phyloP scores from a whole-genome alignment of 2,329 filamentous ascomycete genomes.

The Penicillium freii region DNA sequence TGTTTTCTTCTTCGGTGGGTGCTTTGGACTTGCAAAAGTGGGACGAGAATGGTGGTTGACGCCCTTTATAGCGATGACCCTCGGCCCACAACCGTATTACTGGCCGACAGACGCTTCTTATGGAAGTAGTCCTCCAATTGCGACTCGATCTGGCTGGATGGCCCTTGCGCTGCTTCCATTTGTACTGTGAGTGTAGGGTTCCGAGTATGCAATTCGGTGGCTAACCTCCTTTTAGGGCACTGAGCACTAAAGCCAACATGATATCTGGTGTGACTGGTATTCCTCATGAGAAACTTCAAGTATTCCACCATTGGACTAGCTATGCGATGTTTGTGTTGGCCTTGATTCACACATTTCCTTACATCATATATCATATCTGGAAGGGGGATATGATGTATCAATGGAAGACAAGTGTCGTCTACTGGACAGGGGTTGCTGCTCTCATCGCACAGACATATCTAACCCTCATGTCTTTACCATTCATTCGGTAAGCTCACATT shows the following conservation, averaged over 20 bases:
- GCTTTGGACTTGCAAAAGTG: conserved; percentile 17
- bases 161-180: conserved; percentile 54
- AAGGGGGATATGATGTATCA: conserved; percentile 50
- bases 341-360: conserved; percentile 60
- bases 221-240: conserved; percentile 34
- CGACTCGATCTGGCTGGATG: conserved; percentile 54
- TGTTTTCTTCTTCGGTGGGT: conserved; percentile 47
- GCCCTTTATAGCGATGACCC: conserved; percentile 41
- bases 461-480: conserved; percentile 54
- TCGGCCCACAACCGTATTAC: conserved; percentile 56
- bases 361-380: conserved; percentile 53
- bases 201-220: not conserved
- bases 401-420: conserved; percentile 49
- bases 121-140: conserved; percentile 54
- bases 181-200: conserved; percentile 39
- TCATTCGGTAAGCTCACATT: conserved; percentile 45
- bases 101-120: conserved; percentile 51
- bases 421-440: conserved; percentile 57
- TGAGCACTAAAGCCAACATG: conserved; percentile 56
- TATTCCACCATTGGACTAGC: conserved; percentile 54
- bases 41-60: not conserved
- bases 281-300: conserved; percentile 57
- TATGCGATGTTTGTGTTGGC: conserved; percentile 59
- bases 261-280: conserved; percentile 56
- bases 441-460: conserved; percentile 55